Evolutionary conservation across 2,329 filamentous ascomycete genomes (phyloP).

Genomic region (Chaetomiaceae sp.): DNA sequence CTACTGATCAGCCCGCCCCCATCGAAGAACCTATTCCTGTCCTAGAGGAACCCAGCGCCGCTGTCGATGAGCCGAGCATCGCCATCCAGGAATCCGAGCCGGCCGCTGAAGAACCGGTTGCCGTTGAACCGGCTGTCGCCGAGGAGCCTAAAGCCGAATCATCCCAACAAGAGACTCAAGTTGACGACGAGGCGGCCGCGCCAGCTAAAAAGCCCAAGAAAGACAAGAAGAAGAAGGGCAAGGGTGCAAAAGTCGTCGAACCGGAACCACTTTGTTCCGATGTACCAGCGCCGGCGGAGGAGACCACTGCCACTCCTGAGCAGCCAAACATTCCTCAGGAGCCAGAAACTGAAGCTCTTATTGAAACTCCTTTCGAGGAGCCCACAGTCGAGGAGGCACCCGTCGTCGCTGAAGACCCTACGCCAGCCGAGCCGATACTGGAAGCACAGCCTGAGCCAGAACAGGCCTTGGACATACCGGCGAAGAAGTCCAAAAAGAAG

Average conservation of each 20-base stretch:
- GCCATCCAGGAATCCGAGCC: not conserved
- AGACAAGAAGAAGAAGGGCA: constrained; percentile 22
- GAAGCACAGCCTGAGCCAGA: not conserved
- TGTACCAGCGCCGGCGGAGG: not conserved
- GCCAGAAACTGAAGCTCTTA: not conserved
- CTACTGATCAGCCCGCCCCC: not conserved
- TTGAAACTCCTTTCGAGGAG: not conserved
- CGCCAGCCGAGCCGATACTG: not conserved
- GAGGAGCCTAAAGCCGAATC: not conserved
- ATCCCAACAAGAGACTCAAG: not conserved
- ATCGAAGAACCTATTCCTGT: not conserved
- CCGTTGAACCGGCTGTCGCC: not conserved
- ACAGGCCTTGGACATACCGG: not conserved
- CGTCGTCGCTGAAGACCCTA: not conserved
- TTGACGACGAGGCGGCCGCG: not conserved
- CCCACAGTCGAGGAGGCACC: not conserved
- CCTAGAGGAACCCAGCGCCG: not conserved
- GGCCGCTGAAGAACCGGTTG: not conserved
- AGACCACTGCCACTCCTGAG: not conserved
- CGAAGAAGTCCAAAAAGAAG: constrained; percentile 20
- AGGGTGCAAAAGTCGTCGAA: constrained; percentile 5
- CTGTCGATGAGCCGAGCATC: not conserved
- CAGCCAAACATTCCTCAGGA: not conserved
- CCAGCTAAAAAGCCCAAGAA: constrained; percentile 17
- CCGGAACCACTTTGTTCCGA: not conserved